Percentiles rank a stretch among this genome's conserved stretches.
These are phyloP conservation scores for Trichophyton simii DNA, from an alignment of 2,329 filamentous ascomycete species.

Conservation along the genomic window DNA sequence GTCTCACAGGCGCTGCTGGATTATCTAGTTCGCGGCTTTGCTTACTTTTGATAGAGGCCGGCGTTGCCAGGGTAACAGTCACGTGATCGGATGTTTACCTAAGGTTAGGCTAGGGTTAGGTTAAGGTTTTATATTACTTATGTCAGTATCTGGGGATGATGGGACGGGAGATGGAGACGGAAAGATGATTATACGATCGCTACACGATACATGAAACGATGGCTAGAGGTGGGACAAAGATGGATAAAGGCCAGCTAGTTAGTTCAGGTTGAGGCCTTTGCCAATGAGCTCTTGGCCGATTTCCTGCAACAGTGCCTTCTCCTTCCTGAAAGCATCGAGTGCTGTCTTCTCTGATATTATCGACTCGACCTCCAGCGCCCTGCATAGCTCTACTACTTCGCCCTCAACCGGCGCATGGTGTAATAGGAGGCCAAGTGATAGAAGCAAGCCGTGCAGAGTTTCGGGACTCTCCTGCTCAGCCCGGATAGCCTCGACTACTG, in stretches of 20 bases:
- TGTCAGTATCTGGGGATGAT: neutral
- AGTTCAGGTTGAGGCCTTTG: constrained; percentile 21
- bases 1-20: neutral
- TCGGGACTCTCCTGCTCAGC: constrained; percentile 46
- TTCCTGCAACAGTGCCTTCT: constrained; percentile 43
- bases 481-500: constrained; percentile 60
- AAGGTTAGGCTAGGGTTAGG: no score
- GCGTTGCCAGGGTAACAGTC: neutral
- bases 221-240: neutral
- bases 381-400: constrained; percentile 66
- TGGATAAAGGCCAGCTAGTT: neutral
- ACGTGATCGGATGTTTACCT: neutral
- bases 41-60: neutral
- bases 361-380: constrained; percentile 60
- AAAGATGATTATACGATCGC: no score
- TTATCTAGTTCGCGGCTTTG: neutral
- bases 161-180: neutral
- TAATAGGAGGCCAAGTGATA: constrained; percentile 62
- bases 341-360: constrained; percentile 45
- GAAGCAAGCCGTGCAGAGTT: constrained; percentile 61
- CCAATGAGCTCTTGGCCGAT: constrained; percentile 35
- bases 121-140: no score
- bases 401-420: constrained; percentile 59
- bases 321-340: constrained; percentile 43
- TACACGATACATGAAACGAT: neutral